Evolutionary conservation across 257 asterid species (phyloP), one percentile per base, ranked within the genome.

Genomic region (Lavandula angustifolia): DNA sequence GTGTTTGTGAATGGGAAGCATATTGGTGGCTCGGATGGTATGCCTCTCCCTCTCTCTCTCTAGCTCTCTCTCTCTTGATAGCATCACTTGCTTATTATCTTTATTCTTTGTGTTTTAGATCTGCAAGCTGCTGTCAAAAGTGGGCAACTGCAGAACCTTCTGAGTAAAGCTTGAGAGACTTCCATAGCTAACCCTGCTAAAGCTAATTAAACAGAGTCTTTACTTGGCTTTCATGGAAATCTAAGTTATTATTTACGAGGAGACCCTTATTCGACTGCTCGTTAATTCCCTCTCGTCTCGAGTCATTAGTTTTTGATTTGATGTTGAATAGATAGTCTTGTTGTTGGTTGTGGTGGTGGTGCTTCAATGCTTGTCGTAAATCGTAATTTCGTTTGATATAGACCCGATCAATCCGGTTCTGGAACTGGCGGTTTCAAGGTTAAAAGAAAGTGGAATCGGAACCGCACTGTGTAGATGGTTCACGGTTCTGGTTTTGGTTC

Each of bases 1-100:
- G 94, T 92, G 10, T 92, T 92, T 65, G 94, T 89, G 63, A 89
- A 92, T 70, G 96, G 99, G 59, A 92, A 92, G 85, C 95, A 92
- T 63, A 81, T 92, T 62, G 99, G 99, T 65, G 96, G 99, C 17
- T 89, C 86, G 34, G 99, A 89, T 60, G 96, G 99, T 89, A 77
- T 22, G 75, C 41, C 46, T 27, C 9, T 13, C 9, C 9, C 9
- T 14, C 46, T 54, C 33, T 14, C 9, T 35, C 29, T 9, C 13
- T 5, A n/a, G n/a, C 64, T 16, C 22, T 34, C 61, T n/a, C 57
- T 10, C 1, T 1, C 47, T 31, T 7, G 2, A 34, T 44, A 33
- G 68, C 27, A 5, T 27, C 13, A 18, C 29, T 44, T 27, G n/a
- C 18, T 51, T 2, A 1, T 29, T 3, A 7, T 11, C 22, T 54